Conservation (phyloP, 106 monocot species). For the Hemerocallis citrina region DNA sequence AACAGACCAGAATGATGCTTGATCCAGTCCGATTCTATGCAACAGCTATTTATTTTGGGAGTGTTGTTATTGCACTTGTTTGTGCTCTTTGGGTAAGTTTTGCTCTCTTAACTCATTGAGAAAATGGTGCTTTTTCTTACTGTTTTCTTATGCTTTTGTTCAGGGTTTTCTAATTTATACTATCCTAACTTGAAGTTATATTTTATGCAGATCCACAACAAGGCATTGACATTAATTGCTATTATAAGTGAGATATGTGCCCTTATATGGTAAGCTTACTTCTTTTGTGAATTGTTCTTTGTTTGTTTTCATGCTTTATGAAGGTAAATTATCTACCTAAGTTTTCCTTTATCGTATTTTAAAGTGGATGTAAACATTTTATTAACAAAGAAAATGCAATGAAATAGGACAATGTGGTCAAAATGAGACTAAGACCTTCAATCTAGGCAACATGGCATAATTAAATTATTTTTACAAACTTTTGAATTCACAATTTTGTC, state of each 20-base stretch:
- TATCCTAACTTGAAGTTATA: not conserved
- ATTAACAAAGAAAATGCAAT: not conserved
- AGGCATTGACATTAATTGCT: slow-evolving; percentile 75
- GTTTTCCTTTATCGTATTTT: too few species aligned
- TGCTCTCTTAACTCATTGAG: not conserved
- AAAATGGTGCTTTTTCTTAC: not conserved
- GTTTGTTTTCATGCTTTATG: not conserved
- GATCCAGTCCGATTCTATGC: slow-evolving; percentile 89
- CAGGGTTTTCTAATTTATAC: too few species aligned
- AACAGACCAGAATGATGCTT: slow-evolving; percentile 90
- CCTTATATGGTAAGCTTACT: slow-evolving; percentile 61
- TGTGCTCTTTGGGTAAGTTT: slow-evolving; percentile 71
- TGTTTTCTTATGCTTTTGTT: not conserved
- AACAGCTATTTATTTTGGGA: slow-evolving; percentile 57
- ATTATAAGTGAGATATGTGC: slow-evolving; percentile 81
- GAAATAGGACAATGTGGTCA: not conserved
- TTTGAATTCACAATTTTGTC: too few species aligned
- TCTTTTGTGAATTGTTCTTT: not conserved
- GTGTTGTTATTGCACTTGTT: slow-evolving; percentile 72
- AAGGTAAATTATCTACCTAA: too few species aligned
- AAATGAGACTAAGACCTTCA: not conserved
- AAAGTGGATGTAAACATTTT: not conserved
- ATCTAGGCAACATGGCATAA: not conserved
- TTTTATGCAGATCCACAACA: slow-evolving; percentile 74
- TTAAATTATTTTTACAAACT: too few species aligned